Base-by-base conservation (phyloP, 2,329 filamentous ascomycete genomes). In the Fusarium penzigii region DNA sequence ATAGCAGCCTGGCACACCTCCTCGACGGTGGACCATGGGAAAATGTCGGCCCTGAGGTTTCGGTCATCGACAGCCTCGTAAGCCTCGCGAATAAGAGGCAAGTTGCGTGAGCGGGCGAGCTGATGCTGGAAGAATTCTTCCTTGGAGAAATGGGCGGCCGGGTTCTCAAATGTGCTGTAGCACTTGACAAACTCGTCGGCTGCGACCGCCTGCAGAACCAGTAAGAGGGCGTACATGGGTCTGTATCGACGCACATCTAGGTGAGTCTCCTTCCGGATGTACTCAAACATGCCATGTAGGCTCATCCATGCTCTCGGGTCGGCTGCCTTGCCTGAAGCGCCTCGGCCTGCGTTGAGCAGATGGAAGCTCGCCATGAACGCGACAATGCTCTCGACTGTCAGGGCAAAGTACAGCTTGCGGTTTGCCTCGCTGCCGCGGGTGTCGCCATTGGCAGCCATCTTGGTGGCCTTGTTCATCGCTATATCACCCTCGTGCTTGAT, bases 291-390 rank as follows among this genome's bases (percentile, higher is more conserved):
- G 14, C 78, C 78, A 29, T 79, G 67, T 46, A 81, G 68, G 51
- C 68, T 72, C 39, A 68, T 65, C 78, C 78, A 82, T 29, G 67
- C 61, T 2, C 55, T 58, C 7, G 72, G 63, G 40, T 81, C 78
- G 46, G 66, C 67, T 29, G 69, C 64, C 56, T 74, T 76, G 45
- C 74, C 73, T 48, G 77, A 72, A n/a, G 78, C 58, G 25, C 70
- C 65, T 5, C 78, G 74, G 11, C 68, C 68, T 42, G 77, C 72
- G 65, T 78, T 78, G 42, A 78, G 68, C 3, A 77, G 71, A 54
- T 81, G 74, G 65, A 84, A 83, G 1, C 75, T 74, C 13, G 80
- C 68, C 70, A 84, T 78, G 58, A 82, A 85, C 6, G 77, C 74
- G 48, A 81, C 65, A 17, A 79, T 72, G 64, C 78, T 78, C 59